Percentiles rank a stretch among this genome's conserved stretches.
Conservation (phyloP, 805 yeast genomes). For the Kockiozyma suomiensis region DNA sequence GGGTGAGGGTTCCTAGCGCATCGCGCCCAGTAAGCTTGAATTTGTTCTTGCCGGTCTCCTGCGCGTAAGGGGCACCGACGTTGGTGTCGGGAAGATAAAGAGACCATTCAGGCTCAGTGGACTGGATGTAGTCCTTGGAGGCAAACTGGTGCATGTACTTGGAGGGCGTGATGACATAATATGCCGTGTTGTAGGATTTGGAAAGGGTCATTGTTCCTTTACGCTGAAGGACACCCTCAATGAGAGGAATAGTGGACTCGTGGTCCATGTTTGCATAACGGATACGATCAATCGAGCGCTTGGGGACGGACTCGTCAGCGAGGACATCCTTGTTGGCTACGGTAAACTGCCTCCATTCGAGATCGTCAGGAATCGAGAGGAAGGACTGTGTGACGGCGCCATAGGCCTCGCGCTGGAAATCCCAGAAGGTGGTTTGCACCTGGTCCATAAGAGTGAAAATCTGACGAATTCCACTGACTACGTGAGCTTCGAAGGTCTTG, state of each 20-base stretch:
- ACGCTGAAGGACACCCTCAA: slow-evolving; percentile 52
- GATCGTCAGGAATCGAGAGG: slow-evolving; percentile 43
- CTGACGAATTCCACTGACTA: slow-evolving; percentile 48
- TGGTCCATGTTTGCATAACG: slow-evolving; percentile 48
- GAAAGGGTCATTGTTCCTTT: slow-evolving; percentile 49
- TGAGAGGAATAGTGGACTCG: slow-evolving; percentile 48
- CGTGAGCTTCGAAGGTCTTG: slow-evolving; percentile 49
- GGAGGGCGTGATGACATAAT: slow-evolving; percentile 53
- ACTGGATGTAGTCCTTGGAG: slow-evolving; percentile 47
- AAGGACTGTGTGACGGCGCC: slow-evolving; percentile 42
- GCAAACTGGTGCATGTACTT: slow-evolving; percentile 52
- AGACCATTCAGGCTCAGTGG: slow-evolving; percentile 51
- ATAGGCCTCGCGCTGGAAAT: slow-evolving; percentile 40
- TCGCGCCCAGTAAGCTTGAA: slow-evolving; percentile 52
- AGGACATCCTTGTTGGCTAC: slow-evolving; percentile 42
- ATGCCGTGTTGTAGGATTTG: slow-evolving; percentile 48
- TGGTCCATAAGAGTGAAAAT: slow-evolving; percentile 42
- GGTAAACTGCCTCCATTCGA: slow-evolving; percentile 52
- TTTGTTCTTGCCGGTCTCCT: slow-evolving; percentile 45
- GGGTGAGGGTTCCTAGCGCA: slow-evolving; percentile 39
- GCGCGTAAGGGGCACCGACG: slow-evolving; percentile 44
- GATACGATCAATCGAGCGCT: slow-evolving; percentile 46
- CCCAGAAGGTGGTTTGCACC: slow-evolving; percentile 41
- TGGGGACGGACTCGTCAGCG: slow-evolving; percentile 42
- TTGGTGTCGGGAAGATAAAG: slow-evolving; percentile 53